Percentiles rank a stretch among this genome's conserved stretches.
Conservation (phyloP, 2,329 filamentous ascomycete genomes). For the Sphaerulina vaccinii region DNA sequence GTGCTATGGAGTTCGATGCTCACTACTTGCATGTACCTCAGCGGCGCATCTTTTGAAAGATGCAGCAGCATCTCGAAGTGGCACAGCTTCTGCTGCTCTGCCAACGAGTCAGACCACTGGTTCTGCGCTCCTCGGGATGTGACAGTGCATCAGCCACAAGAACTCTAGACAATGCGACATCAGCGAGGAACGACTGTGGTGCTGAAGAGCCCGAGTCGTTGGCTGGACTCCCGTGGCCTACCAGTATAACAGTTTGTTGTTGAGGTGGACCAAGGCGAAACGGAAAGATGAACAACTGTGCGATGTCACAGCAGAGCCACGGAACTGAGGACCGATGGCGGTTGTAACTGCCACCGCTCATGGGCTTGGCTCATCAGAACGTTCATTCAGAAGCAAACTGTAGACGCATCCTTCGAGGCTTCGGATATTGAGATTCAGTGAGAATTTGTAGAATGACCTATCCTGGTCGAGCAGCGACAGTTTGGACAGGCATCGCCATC, state of each 20-base stretch:
- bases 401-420: too few species aligned
- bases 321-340: neutral
- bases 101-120: constrained; percentile 10
- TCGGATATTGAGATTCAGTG: too few species aligned
- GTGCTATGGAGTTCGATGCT: constrained; percentile 7
- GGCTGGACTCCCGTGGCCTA: too few species aligned
- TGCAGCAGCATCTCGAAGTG: too few species aligned
- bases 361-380: neutral
- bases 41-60: too few species aligned
- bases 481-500: too few species aligned
- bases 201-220: neutral
- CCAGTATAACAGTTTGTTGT: neutral
- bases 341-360: neutral
- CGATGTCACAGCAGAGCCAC: neutral
- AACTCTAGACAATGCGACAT: neutral
- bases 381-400: neutral
- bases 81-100: constrained; percentile 7
- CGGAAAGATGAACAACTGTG: neutral
- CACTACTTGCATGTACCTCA: constrained; percentile 16
- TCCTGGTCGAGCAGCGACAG: too few species aligned
- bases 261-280: neutral
- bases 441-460: too few species aligned
- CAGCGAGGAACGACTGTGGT: too few species aligned
- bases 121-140: neutral
- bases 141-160: neutral